These are phyloP conservation scores for Rhodomyrtus tomentosa DNA, from an alignment of 345 rosid genomes.

Conservation along the genomic window DNA sequence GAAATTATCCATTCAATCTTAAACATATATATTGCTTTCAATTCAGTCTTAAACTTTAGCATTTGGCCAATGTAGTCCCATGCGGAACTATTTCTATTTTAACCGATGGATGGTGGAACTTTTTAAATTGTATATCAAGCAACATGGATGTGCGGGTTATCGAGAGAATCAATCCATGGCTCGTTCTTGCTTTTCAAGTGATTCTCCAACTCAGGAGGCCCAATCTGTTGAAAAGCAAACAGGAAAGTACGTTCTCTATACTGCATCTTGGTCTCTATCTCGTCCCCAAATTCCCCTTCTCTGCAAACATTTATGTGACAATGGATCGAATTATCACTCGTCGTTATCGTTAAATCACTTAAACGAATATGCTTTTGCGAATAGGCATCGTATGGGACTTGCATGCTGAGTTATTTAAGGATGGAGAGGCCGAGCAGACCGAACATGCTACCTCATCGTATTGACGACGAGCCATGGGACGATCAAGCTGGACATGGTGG, in stretches of 20 bases:
- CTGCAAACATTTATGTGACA: background rate
- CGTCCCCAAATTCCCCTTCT: background rate
- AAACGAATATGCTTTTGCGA: too few relatives aligned
- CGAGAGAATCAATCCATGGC: background rate
- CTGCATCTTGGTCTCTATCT: background rate
- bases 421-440: conserved; percentile 26
- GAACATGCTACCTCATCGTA: conserved; percentile 61
- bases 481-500: conserved; percentile 76
- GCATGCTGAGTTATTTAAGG: conserved; percentile 60
- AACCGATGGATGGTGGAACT: too few relatives aligned
- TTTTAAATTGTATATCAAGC: background rate
- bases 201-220: conserved; percentile 53
- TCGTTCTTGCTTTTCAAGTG: conserved; percentile 30
- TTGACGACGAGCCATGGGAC: conserved; percentile 50
- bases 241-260: conserved; percentile 36
- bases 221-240: conserved; percentile 57
- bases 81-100: too few relatives aligned
- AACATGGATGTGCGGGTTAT: background rate
- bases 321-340: background rate
- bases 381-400: conserved; percentile 58
- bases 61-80: too few relatives aligned
- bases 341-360: too few relatives aligned
- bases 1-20: too few relatives aligned
- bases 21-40: too few relatives aligned
- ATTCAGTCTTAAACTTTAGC: too few relatives aligned